Evolutionary conservation across 73 alveolate species (phyloP).

Genomic region (Halteria grandinella): DNA sequence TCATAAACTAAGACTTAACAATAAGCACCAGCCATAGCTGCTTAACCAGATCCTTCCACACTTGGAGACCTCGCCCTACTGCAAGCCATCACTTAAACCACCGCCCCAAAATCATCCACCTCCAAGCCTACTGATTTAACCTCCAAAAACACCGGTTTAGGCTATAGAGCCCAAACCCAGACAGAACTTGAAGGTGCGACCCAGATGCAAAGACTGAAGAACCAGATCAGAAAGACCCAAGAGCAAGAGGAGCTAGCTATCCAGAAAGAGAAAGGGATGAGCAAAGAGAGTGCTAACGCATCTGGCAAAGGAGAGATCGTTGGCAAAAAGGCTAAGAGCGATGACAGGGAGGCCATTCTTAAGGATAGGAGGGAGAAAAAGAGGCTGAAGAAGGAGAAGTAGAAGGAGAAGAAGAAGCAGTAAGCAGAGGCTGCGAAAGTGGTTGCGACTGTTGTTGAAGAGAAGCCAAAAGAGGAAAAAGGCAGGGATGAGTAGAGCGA

Average conservation of each 20-base stretch:
- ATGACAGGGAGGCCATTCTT: background rate
- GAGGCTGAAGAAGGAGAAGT: conserved; percentile 25
- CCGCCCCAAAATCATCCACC: background rate
- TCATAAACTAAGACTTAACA: background rate
- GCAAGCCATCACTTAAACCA: too few species aligned
- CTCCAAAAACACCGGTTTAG: conserved; percentile 10
- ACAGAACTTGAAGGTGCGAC: conserved; percentile 1
- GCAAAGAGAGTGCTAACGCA: background rate
- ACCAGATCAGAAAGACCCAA: conserved; percentile 6
- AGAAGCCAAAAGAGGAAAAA: too few species aligned
- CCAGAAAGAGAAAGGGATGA: background rate
- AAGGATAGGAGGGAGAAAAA: conserved; percentile 22
- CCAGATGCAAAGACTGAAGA: conserved; percentile 12
- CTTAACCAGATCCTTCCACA: too few species aligned
- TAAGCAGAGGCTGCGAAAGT: too few species aligned
- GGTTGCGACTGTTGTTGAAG: too few species aligned
- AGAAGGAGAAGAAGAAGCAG: conserved; percentile 22
- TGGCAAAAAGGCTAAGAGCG: conserved; percentile 1
- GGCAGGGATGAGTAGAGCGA: background rate
- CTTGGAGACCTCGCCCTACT: too few species aligned
- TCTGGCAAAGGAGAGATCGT: background rate
- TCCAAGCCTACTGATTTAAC: background rate
- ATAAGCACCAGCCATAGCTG: too few species aligned
- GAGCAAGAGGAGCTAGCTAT: background rate
- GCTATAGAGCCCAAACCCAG: conserved; percentile 1